Base-by-base conservation (phyloP, 2,329 filamentous ascomycete genomes). In the Pestalotiopsis sp. region DNA sequence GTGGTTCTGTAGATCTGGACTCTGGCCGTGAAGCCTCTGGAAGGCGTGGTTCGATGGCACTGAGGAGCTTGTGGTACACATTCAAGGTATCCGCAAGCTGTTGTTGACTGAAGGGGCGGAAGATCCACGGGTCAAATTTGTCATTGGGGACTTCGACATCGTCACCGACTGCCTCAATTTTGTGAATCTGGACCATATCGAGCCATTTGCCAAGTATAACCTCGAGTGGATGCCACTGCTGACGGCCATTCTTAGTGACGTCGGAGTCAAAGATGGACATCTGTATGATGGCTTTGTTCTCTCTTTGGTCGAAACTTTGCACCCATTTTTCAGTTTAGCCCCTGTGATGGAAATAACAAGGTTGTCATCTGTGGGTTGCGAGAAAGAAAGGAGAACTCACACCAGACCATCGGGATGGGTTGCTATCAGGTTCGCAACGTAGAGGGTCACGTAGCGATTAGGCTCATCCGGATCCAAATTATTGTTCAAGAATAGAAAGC, bases 151-250 rank as follows among this genome's bases (percentile, higher is more conserved):
- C 25, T 9, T 56, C 36, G 25, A 41, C 36, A 3, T 41, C 45
- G 41, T 49, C 41, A 5, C 49, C 23, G 17, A 68, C 66, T 23
- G 70, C 71, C 14, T 60, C 52, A 31, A 73, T 58, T 64, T 74
- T 74, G 39, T 69, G 67, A 0, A 62, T 45, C 12, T 68, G 64
- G 23, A 72, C 67, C 64, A 72, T 70, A 20, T 59, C 68, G 2
- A 73, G 61, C 72, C 72, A 74, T 4, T 64, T 56, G 39, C 45
- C 67, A 12, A 74, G 66, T 27, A 74, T 67, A 14, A 70, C 66
- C 59, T 74, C 72, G n/a, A 74, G 69, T 17, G 71, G 73, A 66
- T 73, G 36, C 71, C 73, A 74, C 13, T 67, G 56, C 49, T 66
- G 69, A 25, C 69, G 70, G 58, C 68, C 70, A 60, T 73, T 73